Base-by-base conservation (phyloP, 2,329 filamentous ascomycete species). In the Pseudogymnoascus verrucosus region DNA sequence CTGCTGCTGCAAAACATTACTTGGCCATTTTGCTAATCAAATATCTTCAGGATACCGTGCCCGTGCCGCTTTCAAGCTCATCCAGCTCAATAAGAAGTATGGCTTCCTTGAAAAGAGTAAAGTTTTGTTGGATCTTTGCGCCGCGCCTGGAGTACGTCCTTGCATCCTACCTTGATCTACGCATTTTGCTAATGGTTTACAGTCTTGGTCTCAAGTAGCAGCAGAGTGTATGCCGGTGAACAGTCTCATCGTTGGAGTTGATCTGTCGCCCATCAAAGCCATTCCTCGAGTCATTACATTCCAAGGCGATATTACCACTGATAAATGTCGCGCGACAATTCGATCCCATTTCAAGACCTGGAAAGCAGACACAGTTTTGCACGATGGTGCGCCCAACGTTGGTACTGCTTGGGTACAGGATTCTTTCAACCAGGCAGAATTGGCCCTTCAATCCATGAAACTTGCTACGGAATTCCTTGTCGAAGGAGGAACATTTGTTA, bases 1-100 rank as follows among this genome's bases (percentile, higher is more conserved):
- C 28, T 57, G 51, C 51, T 11, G 28, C 8, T 12, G 4, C 34
- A 34, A 57, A 34, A 34, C 51, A 57, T 57, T 19, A 19, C 11
- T 12, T 57, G 51, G 28, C 28, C n/a, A 12, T 34, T 57, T 57
- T 57, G 16, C 51, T 57, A 57, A 57, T 57, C 28, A 34, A 34
- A 57, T 57, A 57, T 16, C 8, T 34, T 57, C 10, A 62, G 95
- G 95, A 67, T 99, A 97, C 75, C 84, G 95, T 72, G 93, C 95
- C 66, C 86, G 95, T 83, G 93, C 95, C 70, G 93, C 95, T 64
- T 98, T 98, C 84, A 99, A 99, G 80, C 80, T 99, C 71, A 93
- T 99, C 70, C 93, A 99, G 76, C 81, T 99, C 71, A 99, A 99
- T 80, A 97, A 98, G 79, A 98, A 97, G 76, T 99, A 96, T 89